Conservation (phyloP, 2,329 filamentous ascomycete genomes). For the Lizonia empirigonia region DNA sequence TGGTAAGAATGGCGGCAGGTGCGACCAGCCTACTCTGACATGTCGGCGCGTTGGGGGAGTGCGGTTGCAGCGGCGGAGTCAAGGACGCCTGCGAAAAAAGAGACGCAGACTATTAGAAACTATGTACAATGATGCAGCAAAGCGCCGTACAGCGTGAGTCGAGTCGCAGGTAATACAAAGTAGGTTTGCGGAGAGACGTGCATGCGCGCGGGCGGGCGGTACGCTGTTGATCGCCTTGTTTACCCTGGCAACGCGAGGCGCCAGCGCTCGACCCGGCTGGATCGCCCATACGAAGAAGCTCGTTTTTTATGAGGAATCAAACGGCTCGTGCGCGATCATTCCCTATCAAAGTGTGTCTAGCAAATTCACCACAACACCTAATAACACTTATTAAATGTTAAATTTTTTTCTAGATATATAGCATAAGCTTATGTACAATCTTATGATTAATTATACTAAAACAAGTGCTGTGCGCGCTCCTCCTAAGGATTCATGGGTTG, state of each 20-base stretch:
- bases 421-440: no score
- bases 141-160: slow-evolving; percentile 15
- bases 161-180: slow-evolving; percentile 20
- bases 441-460: no score
- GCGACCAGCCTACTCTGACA: slow-evolving; percentile 29
- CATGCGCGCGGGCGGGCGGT: slow-evolving; percentile 15
- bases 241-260: slow-evolving; percentile 22
- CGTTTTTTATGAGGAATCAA: no score
- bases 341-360: no score
- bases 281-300: no score
- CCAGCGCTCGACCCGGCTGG: no score
- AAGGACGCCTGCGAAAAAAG: slow-evolving; percentile 12
- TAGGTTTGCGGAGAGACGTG: slow-evolving; percentile 16
- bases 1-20: slow-evolving; percentile 25
- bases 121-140: slow-evolving; percentile 38
- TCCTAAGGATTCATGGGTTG: no score
- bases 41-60: slow-evolving; percentile 29
- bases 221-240: slow-evolving; percentile 27
- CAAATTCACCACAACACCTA: no score
- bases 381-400: no score
- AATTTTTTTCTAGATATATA: no score
- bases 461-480: no score
- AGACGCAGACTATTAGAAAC: slow-evolving; percentile 21
- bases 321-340: no score
- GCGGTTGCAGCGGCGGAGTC: not conserved